Conservation (phyloP, 2,329 filamentous ascomycete species). For the Paecilomyces formosus region DNA sequence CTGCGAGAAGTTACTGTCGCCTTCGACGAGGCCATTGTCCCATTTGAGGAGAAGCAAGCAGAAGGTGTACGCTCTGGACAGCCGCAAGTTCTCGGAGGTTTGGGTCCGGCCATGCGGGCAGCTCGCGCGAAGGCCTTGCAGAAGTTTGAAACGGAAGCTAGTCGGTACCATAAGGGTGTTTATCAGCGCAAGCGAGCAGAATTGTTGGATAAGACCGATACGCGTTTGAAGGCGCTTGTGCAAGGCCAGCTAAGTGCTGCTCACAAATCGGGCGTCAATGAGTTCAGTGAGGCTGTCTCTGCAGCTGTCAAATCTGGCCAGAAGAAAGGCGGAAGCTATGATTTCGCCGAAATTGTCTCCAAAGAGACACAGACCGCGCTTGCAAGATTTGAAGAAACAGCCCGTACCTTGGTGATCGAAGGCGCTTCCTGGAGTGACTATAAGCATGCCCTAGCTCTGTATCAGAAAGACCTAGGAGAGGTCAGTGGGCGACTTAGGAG, state of each 20-base stretch:
- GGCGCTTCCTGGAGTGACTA: constrained; percentile 85
- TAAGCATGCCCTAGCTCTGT: constrained; percentile 68
- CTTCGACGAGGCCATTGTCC: constrained; percentile 75
- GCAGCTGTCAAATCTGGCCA: constrained; percentile 82
- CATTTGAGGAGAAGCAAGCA: constrained; percentile 79
- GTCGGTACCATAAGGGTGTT: constrained; percentile 93
- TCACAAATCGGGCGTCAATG: constrained; percentile 77
- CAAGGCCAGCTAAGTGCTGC: constrained; percentile 79
- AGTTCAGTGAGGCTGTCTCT: constrained; percentile 84
- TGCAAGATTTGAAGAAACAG: constrained; percentile 67
- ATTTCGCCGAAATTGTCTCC: constrained; percentile 90
- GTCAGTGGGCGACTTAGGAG: constrained; percentile 78
- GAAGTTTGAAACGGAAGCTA: constrained; percentile 83
- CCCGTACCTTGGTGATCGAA: constrained; percentile 65
- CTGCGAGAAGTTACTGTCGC: constrained; percentile 74
- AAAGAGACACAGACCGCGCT: constrained; percentile 74
- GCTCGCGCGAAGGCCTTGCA: constrained; percentile 68
- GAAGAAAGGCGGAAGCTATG: constrained; percentile 82
- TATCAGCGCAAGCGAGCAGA: constrained; percentile 80
- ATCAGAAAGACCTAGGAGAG: constrained; percentile 84
- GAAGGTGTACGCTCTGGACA: constrained; percentile 67
- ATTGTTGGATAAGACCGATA: constrained; percentile 77
- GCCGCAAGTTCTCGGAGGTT: constrained; percentile 61
- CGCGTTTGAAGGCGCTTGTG: constrained; percentile 80
- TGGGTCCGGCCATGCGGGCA: constrained; percentile 65